Conservation (phyloP, 2,329 filamentous ascomycete genomes). For the Ophiostoma himal-ulmi region DNA sequence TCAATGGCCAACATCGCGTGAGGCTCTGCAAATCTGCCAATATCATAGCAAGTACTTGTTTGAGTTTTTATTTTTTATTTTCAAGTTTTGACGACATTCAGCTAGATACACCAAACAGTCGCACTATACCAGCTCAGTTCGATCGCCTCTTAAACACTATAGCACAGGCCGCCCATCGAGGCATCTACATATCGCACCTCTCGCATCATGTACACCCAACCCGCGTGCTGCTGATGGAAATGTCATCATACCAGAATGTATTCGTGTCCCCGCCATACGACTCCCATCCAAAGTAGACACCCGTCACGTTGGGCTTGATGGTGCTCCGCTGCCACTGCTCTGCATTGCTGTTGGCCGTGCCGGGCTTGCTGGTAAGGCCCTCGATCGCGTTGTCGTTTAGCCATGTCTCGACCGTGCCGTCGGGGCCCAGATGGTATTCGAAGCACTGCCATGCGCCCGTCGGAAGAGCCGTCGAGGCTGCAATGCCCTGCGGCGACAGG, state of each 20-base stretch:
- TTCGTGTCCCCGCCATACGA: slow-evolving; percentile 55
- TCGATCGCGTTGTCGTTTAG: slow-evolving; percentile 47
- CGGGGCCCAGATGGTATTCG: slow-evolving; percentile 54
- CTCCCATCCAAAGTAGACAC: slow-evolving; percentile 59
- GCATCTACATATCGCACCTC: neutral
- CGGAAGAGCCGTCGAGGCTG: slow-evolving; percentile 46
- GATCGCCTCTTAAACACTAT: too few relatives aligned
- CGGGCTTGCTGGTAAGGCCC: slow-evolving; percentile 45
- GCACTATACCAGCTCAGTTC: too few relatives aligned
- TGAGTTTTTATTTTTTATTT: too few relatives aligned
- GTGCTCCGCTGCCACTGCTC: slow-evolving; percentile 47
- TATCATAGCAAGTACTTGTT: too few relatives aligned
- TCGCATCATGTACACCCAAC: slow-evolving; percentile 39
- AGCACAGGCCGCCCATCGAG: too few relatives aligned
- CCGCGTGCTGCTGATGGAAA: slow-evolving; percentile 43
- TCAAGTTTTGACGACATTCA: neutral
- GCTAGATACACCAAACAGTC: neutral
- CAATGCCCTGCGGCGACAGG: slow-evolving; percentile 54
- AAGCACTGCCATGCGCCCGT: slow-evolving; percentile 52
- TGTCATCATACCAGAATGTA: slow-evolving; percentile 59
- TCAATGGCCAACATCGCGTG: too few relatives aligned
- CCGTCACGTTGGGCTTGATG: slow-evolving; percentile 48
- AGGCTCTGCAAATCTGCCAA: neutral
- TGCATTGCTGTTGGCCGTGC: slow-evolving; percentile 46
- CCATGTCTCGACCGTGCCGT: slow-evolving; percentile 58